Percentiles rank a stretch among this genome's conserved stretches.
phyloP scores from a whole-genome alignment of 768 basidiomycete species.

The Chiua virens region DNA sequence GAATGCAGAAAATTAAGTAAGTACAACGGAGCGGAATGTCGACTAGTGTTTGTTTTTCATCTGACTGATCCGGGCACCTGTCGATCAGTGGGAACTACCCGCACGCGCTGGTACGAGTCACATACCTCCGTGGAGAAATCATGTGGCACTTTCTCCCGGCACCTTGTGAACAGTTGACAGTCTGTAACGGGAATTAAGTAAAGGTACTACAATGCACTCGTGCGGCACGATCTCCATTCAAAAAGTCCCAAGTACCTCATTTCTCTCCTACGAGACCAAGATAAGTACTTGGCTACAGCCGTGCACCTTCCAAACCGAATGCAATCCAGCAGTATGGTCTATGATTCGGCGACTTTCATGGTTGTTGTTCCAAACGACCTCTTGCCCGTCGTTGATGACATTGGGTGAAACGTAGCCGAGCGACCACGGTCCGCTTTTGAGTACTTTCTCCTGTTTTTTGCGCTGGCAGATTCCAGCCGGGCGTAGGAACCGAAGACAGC shows the following conservation, averaged over 20 bases:
- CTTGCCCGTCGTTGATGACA: constrained; percentile 36
- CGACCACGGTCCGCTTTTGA: neutral
- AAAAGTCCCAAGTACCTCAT: constrained; percentile 52
- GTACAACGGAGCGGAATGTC: neutral
- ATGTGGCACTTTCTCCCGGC: constrained; percentile 68
- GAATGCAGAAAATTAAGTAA: neutral
- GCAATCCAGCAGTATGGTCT: constrained; percentile 40
- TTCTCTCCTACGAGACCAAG: constrained; percentile 76
- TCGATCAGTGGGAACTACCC: constrained; percentile 91
- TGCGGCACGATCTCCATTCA: constrained; percentile 71
- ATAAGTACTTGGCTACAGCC: too few relatives aligned
- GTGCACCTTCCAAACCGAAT: too few relatives aligned
- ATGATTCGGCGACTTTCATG: too few relatives aligned
- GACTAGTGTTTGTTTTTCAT: constrained; percentile 38
- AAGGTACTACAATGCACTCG: constrained; percentile 58
- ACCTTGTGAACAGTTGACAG: constrained; percentile 87
- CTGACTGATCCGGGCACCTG: constrained; percentile 41
- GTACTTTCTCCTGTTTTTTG: neutral
- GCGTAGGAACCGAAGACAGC: too few relatives aligned
- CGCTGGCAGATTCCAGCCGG: neutral
- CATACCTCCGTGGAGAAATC: neutral
- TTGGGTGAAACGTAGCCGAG: neutral
- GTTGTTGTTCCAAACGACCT: constrained; percentile 66
- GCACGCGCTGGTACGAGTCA: constrained; percentile 1
- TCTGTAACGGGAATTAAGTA: constrained; percentile 64